These are phyloP conservation scores for Fonsecaea multimorphosa DNA, from an alignment of 2,329 filamentous ascomycete genomes.

Conservation along the genomic window DNA sequence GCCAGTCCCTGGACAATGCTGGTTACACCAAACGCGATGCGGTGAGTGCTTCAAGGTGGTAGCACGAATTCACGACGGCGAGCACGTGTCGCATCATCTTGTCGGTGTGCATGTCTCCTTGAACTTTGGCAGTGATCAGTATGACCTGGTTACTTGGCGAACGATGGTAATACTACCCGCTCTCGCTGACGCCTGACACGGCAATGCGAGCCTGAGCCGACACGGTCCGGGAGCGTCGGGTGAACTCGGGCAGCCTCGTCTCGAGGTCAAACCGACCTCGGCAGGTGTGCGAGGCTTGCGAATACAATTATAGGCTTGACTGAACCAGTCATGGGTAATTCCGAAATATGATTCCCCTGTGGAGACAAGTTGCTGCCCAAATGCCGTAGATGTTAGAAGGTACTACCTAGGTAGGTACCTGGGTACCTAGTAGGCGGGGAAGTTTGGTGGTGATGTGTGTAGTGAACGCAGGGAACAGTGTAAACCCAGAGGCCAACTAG, in stretches of 20 bases:
- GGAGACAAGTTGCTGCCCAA: not conserved
- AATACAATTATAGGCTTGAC: not conserved
- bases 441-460: not conserved
- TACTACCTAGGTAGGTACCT: no score
- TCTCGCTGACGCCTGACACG: not conserved
- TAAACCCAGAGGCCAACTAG: not conserved
- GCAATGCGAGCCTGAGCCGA: conserved; percentile 24
- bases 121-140: not conserved
- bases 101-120: not conserved
- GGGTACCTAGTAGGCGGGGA: not conserved
- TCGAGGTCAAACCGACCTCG: not conserved
- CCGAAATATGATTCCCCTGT: not conserved
- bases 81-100: conserved; percentile 14
- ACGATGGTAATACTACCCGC: not conserved
- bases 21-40: conserved; percentile 11
- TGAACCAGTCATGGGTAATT: not conserved
- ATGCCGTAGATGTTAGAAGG: not conserved
- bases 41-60: conserved; percentile 23
- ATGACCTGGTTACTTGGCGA: not conserved
- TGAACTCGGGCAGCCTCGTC: conserved; percentile 29
- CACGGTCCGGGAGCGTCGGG: conserved; percentile 20
- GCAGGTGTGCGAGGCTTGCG: not conserved
- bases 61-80: not conserved
- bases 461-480: not conserved
- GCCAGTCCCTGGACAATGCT: not conserved